phyloP scores from a whole-genome alignment of 1,284 basidiomycete genomes.

The Moesziomyces antarcticus region DNA sequence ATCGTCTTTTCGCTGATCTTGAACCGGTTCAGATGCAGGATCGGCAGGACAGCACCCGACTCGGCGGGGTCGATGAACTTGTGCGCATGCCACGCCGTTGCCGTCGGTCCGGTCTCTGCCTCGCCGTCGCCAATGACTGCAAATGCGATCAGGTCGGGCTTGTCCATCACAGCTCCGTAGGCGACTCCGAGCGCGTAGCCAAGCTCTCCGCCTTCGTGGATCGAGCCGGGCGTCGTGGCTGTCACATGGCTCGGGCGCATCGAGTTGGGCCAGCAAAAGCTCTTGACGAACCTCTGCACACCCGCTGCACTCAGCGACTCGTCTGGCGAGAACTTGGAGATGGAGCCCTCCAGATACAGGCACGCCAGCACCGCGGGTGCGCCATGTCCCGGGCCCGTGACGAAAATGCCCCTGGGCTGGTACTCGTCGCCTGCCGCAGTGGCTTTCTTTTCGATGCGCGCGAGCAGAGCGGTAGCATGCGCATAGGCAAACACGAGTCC shows the following conservation, averaged over 20 bases:
- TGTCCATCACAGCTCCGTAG: slow-evolving; percentile 81
- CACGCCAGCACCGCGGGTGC: slow-evolving; percentile 83
- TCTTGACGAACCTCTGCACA: slow-evolving; percentile 75
- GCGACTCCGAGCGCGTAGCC: slow-evolving; percentile 78
- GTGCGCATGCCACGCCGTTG: slow-evolving; percentile 80
- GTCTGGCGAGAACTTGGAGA: slow-evolving; percentile 78
- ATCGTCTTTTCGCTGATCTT: slow-evolving; percentile 90
- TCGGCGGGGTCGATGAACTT: slow-evolving; percentile 91
- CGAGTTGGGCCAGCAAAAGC: slow-evolving; percentile 76
- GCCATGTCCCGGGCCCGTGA: slow-evolving; percentile 68
- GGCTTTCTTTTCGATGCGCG: slow-evolving; percentile 8
- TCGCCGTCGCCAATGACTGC: slow-evolving; percentile 88
- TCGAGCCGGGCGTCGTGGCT: slow-evolving; percentile 83
- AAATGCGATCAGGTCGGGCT: slow-evolving; percentile 81
- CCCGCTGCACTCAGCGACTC: slow-evolving; percentile 77
- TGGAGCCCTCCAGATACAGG: slow-evolving; percentile 83
- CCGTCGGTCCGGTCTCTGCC: slow-evolving; percentile 75
- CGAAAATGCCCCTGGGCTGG: slow-evolving; percentile 71
- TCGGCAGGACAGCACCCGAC: slow-evolving; percentile 86
- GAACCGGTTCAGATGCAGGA: slow-evolving; percentile 85
- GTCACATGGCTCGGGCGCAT: slow-evolving; percentile 73
- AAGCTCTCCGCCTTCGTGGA: slow-evolving; percentile 80
- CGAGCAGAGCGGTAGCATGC: slow-evolving; percentile 80
- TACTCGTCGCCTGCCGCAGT: slow-evolving; percentile 69
- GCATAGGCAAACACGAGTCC: slow-evolving; percentile 82